These are phyloP conservation scores for Xylaria sp. DNA, from an alignment of 2,329 filamentous ascomycete species.

Conservation along the genomic window DNA sequence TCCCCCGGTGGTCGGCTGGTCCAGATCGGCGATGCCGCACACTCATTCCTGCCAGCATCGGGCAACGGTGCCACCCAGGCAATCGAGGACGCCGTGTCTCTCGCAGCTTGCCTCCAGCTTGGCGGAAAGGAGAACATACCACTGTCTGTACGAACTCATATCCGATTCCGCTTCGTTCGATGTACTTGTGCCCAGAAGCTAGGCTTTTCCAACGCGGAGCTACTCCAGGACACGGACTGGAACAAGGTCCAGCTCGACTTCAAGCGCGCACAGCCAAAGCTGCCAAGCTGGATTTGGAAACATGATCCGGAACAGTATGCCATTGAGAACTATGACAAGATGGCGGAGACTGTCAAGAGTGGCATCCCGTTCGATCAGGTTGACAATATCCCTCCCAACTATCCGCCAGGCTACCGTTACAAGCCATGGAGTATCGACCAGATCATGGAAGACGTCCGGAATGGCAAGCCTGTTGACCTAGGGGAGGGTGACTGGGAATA, in stretches of 20 bases:
- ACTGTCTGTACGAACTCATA: conserved; percentile 33
- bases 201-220: conserved; percentile 35
- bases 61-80: conserved; percentile 40
- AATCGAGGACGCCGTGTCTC: conserved; percentile 38
- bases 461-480: conserved; percentile 32
- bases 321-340: conserved; percentile 33
- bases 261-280: conserved; percentile 33
- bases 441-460: conserved; percentile 36
- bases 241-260: conserved; percentile 30
- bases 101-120: conserved; percentile 36
- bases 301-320: conserved; percentile 36
- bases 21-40: conserved; percentile 38
- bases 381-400: conserved; percentile 32
- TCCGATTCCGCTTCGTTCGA: conserved; percentile 35
- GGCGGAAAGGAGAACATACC: conserved; percentile 31
- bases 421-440: conserved; percentile 39
- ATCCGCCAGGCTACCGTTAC: conserved; percentile 34
- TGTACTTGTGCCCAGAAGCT: conserved; percentile 36
- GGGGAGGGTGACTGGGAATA: conserved; percentile 32
- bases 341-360: conserved; percentile 30
- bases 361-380: conserved; percentile 30
- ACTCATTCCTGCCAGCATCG: conserved; percentile 38
- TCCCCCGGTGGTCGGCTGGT: conserved; percentile 34
- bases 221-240: conserved; percentile 36
- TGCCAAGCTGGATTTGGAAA: conserved; percentile 35